Conservation (phyloP, 345 rosid species). For the Sonneratia caseolaris region DNA sequence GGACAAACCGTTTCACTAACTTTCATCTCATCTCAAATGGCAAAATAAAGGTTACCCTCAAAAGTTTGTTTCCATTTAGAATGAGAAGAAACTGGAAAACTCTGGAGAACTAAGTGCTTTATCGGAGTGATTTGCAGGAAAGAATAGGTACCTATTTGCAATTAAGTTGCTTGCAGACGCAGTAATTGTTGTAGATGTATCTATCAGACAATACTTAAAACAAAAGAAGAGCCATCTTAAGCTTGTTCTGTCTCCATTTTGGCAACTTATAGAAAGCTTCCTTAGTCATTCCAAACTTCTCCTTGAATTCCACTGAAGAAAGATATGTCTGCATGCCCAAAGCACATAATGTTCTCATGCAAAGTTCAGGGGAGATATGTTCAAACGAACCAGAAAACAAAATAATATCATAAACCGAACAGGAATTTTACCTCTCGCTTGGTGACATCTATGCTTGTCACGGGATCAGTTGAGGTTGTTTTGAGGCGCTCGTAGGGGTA, state of each 20-base stretch:
- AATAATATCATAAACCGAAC: background rate
- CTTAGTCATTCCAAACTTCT: conserved; percentile 84
- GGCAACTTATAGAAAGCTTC: conserved; percentile 76
- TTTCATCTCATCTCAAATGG: too few relatives aligned
- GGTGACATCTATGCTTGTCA: conserved; percentile 75
- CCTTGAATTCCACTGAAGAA: conserved; percentile 61
- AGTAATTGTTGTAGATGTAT: conserved; percentile 18
- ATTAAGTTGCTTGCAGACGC: conserved; percentile 29
- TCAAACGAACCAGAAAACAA: too few relatives aligned
- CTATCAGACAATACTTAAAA: conserved; percentile 34
- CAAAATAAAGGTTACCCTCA: too few relatives aligned
- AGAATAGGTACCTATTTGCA: conserved; percentile 1
- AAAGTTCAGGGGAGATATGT: background rate
- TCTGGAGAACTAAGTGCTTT: background rate
- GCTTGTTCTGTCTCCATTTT: conserved; percentile 99
- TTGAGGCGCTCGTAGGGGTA: conserved; percentile 77
- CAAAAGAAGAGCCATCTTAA: conserved; percentile 71
- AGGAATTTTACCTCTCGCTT: conserved; percentile 71
- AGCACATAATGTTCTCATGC: conserved; percentile 1
- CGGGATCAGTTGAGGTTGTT: conserved; percentile 55
- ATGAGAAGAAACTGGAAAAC: background rate
- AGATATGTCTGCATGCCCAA: conserved; percentile 57
- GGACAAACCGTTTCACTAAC: too few relatives aligned
- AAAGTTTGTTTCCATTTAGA: background rate
- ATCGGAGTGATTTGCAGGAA: background rate